Conservation (phyloP, 2,329 filamentous ascomycete genomes). For the Fusarium sp. region DNA sequence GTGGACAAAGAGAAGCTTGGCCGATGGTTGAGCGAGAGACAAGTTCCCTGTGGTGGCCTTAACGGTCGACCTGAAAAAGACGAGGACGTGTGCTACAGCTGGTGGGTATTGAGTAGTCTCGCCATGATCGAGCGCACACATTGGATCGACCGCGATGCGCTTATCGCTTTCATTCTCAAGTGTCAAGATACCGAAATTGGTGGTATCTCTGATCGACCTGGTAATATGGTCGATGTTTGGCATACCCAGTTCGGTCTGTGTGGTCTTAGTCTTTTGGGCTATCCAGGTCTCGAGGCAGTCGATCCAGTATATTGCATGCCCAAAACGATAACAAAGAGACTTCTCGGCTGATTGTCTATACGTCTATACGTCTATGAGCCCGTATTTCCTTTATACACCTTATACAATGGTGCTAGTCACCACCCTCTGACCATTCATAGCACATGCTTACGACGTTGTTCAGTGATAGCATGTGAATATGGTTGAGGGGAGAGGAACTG, state of each 20-base stretch:
- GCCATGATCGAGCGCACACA: constrained; percentile 88
- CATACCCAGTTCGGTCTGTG: constrained; percentile 92
- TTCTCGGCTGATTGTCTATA: constrained; percentile 54
- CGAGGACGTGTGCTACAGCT: constrained; percentile 98
- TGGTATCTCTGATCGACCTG: constrained; percentile 89
- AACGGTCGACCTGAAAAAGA: constrained; percentile 96
- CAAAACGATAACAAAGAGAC: constrained; percentile 69
- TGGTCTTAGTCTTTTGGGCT: constrained; percentile 84
- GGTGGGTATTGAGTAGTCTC: constrained; percentile 96
- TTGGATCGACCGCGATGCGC: constrained; percentile 89
- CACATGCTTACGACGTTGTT: constrained; percentile 61
- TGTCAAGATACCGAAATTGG: constrained; percentile 89
- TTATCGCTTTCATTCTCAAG: constrained; percentile 82
- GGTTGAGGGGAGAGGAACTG: constrained; percentile 67
- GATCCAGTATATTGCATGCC: constrained; percentile 92
- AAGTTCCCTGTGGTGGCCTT: constrained; percentile 85
- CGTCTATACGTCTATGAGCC: not conserved
- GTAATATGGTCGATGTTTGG: constrained; percentile 96
- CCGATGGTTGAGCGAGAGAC: constrained; percentile 92
- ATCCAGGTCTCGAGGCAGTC: constrained; percentile 79
- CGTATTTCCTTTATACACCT: not conserved
- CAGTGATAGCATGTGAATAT: constrained; percentile 74
- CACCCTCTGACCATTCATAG: constrained; percentile 75
- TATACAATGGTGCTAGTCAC: not conserved
- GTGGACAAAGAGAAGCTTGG: constrained; percentile 85